phyloP scores from a whole-genome alignment of 1,284 basidiomycete species.

The Leccinum solheimii region DNA sequence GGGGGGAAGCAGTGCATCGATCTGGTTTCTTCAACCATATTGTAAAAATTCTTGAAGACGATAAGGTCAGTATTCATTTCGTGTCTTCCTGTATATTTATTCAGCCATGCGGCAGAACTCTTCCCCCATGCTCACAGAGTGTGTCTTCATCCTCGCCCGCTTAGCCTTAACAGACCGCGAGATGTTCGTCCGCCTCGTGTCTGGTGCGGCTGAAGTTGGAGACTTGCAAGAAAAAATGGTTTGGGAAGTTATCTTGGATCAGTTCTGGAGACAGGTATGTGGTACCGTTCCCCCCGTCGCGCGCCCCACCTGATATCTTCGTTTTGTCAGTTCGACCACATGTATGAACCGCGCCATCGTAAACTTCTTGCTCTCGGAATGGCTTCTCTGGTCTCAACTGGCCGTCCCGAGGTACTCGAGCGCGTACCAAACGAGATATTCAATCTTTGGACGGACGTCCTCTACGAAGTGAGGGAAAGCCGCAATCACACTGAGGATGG shows the following conservation, averaged over 20 bases:
- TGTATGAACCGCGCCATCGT: slow-evolving; percentile 74
- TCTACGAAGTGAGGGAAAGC: slow-evolving; percentile 82
- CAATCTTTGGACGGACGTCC: slow-evolving; percentile 89
- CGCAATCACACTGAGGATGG: slow-evolving; percentile 41
- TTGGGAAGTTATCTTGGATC: slow-evolving; percentile 68
- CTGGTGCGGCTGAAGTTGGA: slow-evolving; percentile 51
- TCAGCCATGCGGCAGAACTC: slow-evolving; percentile 41
- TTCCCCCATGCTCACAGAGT: slow-evolving; percentile 59
- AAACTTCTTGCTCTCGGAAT: slow-evolving; percentile 76
- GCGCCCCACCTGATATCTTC: slow-evolving; percentile 1
- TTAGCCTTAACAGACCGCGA: slow-evolving; percentile 62
- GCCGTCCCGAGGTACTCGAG: slow-evolving; percentile 65
- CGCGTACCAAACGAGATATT: slow-evolving; percentile 74
- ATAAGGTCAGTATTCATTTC: slow-evolving; percentile 49
- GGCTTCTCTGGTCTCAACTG: slow-evolving; percentile 69
- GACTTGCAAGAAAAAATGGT: slow-evolving; percentile 53
- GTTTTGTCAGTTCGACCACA: slow-evolving; percentile 72
- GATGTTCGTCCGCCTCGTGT: slow-evolving; percentile 67
- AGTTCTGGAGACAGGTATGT: slow-evolving; percentile 77
- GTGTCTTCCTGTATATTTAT: slow-evolving; percentile 11
- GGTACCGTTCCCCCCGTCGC: not conserved
- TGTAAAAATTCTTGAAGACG: slow-evolving; percentile 57
- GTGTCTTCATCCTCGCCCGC: slow-evolving; percentile 68
- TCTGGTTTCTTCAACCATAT: slow-evolving; percentile 69
- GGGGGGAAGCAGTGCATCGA: slow-evolving; percentile 69